These are phyloP conservation scores for Kodamaea sp. DNA, from an alignment of 1,139 yeast species.

Conservation along the genomic window DNA sequence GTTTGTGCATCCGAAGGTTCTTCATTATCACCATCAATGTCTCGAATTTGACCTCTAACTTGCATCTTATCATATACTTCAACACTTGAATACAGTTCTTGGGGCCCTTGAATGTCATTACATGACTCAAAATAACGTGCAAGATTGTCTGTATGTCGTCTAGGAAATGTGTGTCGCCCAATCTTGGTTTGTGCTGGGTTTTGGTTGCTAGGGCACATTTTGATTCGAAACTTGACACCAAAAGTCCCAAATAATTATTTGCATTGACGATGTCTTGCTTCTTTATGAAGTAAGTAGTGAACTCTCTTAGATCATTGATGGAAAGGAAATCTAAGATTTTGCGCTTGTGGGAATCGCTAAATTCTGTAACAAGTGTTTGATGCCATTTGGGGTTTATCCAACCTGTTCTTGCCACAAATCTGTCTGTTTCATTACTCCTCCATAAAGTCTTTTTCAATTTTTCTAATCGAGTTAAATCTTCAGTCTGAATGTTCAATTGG, in stretches of 20 bases:
- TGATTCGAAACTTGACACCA: conserved; percentile 40
- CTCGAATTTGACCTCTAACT: conserved; percentile 27
- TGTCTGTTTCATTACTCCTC: conserved; percentile 33
- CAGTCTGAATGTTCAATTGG: conserved; percentile 35
- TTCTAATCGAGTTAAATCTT: conserved; percentile 16
- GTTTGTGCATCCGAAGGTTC: conserved; percentile 29
- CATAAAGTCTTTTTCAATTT: conserved; percentile 25
- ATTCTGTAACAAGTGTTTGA: conserved; percentile 24
- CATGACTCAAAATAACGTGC: conserved; percentile 29
- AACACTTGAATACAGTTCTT: conserved; percentile 34
- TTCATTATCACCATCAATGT: conserved; percentile 29
- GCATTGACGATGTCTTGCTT: conserved; percentile 33
- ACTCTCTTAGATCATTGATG: conserved; percentile 27
- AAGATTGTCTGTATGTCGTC: conserved; percentile 32
- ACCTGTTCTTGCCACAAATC: conserved; percentile 41
- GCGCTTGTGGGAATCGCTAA: conserved; percentile 21
- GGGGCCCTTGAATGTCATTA: conserved; percentile 42
- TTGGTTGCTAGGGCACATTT: conserved; percentile 17
- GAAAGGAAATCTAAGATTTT: conserved; percentile 36
- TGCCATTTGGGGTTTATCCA: conserved; percentile 40
- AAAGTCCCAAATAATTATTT: conserved; percentile 34
- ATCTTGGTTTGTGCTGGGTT: conserved; percentile 9
- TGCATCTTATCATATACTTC: conserved; percentile 33
- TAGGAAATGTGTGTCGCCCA: conserved; percentile 19
- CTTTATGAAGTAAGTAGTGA: conserved; percentile 26